These are phyloP conservation scores for Hirschfeldia incana DNA, from an alignment of 345 rosid species.

Conservation along the genomic window DNA sequence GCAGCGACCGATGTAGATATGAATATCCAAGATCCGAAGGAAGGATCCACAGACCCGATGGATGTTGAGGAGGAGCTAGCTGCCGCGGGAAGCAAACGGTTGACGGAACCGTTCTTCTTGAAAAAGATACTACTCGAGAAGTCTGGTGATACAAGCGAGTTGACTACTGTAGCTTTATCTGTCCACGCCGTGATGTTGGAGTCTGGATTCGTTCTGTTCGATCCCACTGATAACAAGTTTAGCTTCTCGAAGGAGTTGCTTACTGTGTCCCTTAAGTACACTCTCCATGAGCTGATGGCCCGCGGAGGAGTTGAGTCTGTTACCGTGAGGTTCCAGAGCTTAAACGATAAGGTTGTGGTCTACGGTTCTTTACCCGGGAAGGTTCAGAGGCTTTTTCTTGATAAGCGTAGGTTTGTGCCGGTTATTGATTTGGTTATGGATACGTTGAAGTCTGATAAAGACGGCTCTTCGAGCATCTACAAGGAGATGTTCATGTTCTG, in stretches of 20 bases:
- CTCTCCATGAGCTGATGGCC: constrained; percentile 49
- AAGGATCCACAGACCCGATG: constrained; percentile 18
- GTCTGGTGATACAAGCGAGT: constrained; percentile 42
- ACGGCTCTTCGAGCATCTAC: constrained; percentile 16
- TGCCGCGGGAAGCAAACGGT: constrained; percentile 29
- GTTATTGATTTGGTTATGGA: constrained; percentile 38
- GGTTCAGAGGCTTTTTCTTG: constrained; percentile 44
- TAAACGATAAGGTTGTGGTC: constrained; percentile 56
- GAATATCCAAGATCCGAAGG: neutral
- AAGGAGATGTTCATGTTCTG: constrained; percentile 60
- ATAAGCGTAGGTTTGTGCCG: constrained; percentile 50
- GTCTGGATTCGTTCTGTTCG: constrained; percentile 61
- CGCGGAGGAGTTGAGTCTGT: constrained; percentile 33
- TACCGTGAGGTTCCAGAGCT: constrained; percentile 48
- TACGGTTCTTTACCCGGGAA: constrained; percentile 51
- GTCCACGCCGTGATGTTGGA: constrained; percentile 73
- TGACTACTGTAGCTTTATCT: constrained; percentile 50
- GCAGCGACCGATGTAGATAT: neutral
- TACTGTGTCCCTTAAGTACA: constrained; percentile 53
- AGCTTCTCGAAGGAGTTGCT: constrained; percentile 48
- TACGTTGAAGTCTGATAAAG: constrained; percentile 29
- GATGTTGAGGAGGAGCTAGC: constrained; percentile 26
- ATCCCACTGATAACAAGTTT: constrained; percentile 46
- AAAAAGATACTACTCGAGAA: constrained; percentile 57
- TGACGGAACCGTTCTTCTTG: constrained; percentile 60